Evolutionary conservation across 345 rosid species (phyloP).

Genomic region (Eucalyptus regnans): DNA sequence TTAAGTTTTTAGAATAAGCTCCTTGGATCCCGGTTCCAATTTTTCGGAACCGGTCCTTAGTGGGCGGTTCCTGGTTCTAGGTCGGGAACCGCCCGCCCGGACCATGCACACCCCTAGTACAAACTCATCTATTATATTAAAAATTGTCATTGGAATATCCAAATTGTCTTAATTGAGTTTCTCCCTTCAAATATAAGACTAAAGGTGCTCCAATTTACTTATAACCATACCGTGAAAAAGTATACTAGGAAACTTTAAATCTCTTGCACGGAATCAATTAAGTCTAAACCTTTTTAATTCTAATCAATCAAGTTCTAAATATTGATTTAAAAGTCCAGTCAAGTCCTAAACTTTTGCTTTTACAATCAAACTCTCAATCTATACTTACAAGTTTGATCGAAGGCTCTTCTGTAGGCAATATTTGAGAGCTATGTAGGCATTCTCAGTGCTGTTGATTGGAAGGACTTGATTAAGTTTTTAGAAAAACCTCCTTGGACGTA

Average conservation of each 20-base stretch:
- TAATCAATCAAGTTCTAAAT: not conserved
- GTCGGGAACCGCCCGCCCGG: too few species aligned
- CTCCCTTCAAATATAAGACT: not conserved
- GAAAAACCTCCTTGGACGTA: too few species aligned
- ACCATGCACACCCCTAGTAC: too few species aligned
- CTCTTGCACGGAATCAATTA: not conserved
- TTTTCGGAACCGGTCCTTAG: too few species aligned
- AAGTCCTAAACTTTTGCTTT: too few species aligned
- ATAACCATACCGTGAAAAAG: not conserved
- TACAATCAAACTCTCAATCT: rapidly evolving
- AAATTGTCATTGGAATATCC: not conserved
- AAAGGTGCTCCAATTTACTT: rapidly evolving
- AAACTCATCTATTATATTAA: not conserved
- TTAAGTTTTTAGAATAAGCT: too few species aligned
- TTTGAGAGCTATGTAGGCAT: not conserved
- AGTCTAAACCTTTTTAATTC: too few species aligned
- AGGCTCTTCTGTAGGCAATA: not conserved
- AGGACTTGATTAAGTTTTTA: not conserved
- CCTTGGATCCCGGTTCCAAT: too few species aligned
- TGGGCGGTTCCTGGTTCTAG: too few species aligned
- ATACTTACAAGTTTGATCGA: not conserved
- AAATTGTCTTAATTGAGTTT: not conserved
- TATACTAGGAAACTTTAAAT: too few species aligned
- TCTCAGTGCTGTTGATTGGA: not conserved
- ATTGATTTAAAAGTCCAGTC: too few species aligned